Evolutionary conservation across 768 basidiomycete species (phyloP).

Genomic region (Termitomyces heimii): DNA sequence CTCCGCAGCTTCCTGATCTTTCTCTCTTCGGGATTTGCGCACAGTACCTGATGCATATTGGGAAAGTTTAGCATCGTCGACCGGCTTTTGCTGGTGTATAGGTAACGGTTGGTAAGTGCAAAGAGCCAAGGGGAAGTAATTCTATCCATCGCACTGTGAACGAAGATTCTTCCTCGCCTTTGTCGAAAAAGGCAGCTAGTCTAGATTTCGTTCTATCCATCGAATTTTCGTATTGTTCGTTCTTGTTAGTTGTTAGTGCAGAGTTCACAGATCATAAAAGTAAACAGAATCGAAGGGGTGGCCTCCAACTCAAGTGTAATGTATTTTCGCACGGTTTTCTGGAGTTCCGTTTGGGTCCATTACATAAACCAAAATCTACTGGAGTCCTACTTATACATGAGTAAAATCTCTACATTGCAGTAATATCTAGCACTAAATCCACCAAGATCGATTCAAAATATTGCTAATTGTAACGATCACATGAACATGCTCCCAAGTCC

Average conservation of each 20-base stretch:
- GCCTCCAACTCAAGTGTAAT: background rate
- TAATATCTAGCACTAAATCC: background rate
- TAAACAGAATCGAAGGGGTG: background rate
- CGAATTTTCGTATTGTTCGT: background rate
- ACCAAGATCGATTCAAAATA: background rate
- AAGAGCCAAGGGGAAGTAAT: conserved; percentile 47
- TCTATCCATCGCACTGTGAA: conserved; percentile 90
- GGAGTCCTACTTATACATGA: background rate
- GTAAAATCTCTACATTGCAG: background rate
- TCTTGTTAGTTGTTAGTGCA: background rate
- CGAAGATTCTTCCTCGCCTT: conserved; percentile 80
- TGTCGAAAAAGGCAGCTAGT: conserved; percentile 78
- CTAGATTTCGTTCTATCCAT: conserved; percentile 66
- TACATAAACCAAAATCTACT: background rate
- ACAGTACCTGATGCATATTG: conserved; percentile 83
- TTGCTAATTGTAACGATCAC: conserved; percentile 23
- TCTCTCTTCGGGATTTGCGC: conserved; percentile 86
- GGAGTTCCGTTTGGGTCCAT: background rate
- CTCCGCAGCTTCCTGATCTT: conserved; percentile 89
- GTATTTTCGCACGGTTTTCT: background rate
- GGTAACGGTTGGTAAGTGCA: conserved; percentile 56
- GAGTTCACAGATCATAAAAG: background rate
- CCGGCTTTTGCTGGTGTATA: conserved; percentile 69
- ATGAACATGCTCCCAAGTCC: conserved; percentile 67
- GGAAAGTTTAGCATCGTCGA: conserved; percentile 81